Conservation (phyloP, 2,329 filamentous ascomycete species). For the Fusarium graminum region DNA sequence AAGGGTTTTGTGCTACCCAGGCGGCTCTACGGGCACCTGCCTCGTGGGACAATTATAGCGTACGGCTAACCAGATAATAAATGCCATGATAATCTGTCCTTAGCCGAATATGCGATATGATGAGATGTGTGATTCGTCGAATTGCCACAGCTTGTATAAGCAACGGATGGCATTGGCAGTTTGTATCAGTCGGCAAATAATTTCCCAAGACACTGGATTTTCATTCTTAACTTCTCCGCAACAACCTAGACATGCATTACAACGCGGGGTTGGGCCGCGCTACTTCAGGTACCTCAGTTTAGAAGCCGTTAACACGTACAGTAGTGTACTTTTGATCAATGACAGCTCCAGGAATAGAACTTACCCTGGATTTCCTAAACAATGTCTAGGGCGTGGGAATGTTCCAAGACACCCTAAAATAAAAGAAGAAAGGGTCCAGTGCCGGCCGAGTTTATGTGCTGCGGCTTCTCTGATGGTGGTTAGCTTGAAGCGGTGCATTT, state of each 20-base stretch:
- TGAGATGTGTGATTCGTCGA: background rate
- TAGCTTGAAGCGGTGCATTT: conserved; percentile 20
- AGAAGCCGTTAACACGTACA: conserved; percentile 31
- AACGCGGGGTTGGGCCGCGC: conserved; percentile 47
- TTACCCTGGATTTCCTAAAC: conserved; percentile 30
- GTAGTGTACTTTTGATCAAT: conserved; percentile 25
- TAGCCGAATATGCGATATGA: background rate
- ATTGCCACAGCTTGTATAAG: background rate
- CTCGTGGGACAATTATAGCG: conserved; percentile 34
- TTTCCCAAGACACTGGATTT: background rate
- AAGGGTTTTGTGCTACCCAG: conserved; percentile 1
- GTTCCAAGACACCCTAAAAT: background rate
- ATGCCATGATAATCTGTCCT: background rate
- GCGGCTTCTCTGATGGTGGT: background rate
- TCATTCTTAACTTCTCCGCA: background rate
- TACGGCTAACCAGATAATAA: too few relatives aligned
- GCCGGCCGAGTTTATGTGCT: background rate
- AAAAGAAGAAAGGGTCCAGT: background rate
- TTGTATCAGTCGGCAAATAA: too few relatives aligned
- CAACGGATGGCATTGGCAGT: background rate
- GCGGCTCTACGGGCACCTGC: conserved; percentile 9
- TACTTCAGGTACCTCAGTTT: conserved; percentile 33
- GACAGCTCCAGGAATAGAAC: conserved; percentile 33
- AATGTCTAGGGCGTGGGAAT: background rate
- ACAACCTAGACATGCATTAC: conserved; percentile 10